Evolutionary conservation across 2,329 filamentous ascomycete genomes (phyloP).

Genomic region (Cytospora chrysosperma): DNA sequence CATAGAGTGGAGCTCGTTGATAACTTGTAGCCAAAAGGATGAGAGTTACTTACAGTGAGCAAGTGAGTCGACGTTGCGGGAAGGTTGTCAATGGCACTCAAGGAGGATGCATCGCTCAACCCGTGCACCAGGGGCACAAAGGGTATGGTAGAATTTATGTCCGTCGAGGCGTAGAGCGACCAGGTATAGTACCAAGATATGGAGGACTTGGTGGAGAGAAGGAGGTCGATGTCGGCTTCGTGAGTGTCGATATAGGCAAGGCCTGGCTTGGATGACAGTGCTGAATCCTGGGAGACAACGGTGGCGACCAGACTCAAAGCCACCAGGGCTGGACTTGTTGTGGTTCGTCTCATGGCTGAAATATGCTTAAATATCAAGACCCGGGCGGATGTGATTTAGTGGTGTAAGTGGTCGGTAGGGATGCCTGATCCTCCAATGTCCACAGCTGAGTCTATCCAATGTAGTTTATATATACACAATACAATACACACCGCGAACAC

Average conservation of each 20-base stretch:
- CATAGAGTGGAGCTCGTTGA: no score
- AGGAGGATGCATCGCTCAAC: conserved; percentile 34
- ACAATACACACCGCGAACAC: not conserved
- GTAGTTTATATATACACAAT: not conserved
- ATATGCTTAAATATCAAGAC: not conserved
- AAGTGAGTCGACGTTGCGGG: conserved; percentile 39
- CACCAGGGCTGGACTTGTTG: conserved; percentile 8
- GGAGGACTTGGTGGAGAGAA: conserved; percentile 38
- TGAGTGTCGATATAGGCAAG: conserved; percentile 30
- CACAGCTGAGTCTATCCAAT: not conserved
- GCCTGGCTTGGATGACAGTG: conserved; percentile 30
- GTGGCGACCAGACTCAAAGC: not conserved
- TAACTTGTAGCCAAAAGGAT: no score
- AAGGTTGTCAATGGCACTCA: conserved; percentile 31
- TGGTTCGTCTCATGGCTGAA: conserved; percentile 5
- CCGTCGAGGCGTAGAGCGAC: conserved; percentile 34
- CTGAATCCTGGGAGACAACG: not conserved
- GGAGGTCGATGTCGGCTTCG: conserved; percentile 34
- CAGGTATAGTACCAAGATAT: conserved; percentile 46
- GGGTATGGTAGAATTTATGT: conserved; percentile 30
- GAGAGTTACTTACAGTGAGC: conserved; percentile 27
- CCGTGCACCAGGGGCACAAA: conserved; percentile 42
- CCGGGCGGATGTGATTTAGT: not conserved
- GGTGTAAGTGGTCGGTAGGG: not conserved
- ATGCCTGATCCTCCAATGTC: not conserved